Percentiles rank a stretch among this genome's conserved stretches.
Evolutionary conservation across 1,284 basidiomycete species (phyloP).

Genomic region (Testicularia cyperi): DNA sequence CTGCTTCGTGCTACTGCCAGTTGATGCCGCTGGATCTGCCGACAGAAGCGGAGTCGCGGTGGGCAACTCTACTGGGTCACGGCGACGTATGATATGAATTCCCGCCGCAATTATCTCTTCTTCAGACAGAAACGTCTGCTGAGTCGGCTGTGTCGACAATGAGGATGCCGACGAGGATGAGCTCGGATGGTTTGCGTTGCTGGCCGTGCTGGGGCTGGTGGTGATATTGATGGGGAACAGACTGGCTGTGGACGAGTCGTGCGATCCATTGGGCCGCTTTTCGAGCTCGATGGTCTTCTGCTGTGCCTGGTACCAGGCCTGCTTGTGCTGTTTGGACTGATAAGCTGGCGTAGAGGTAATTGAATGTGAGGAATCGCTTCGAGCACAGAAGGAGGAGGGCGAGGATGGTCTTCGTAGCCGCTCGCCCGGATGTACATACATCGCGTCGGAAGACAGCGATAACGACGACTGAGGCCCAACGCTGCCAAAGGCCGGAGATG

Average conservation of each 20-base stretch:
- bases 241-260: constrained; percentile 5
- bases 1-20: constrained; percentile 5
- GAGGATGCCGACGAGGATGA: too few relatives aligned
- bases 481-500: constrained; percentile 4
- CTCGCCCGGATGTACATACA: too few relatives aligned
- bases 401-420: too few relatives aligned
- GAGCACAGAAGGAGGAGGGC: too few relatives aligned
- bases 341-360: too few relatives aligned
- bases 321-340: constrained; percentile 25
- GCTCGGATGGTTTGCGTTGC: not conserved
- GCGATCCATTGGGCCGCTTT: constrained; percentile 4
- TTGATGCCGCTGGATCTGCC: not conserved
- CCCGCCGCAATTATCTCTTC: constrained; percentile 37
- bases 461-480: too few relatives aligned
- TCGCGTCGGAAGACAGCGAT: too few relatives aligned
- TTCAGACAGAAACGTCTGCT: constrained; percentile 26
- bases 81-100: constrained; percentile 32
- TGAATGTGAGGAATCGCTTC: too few relatives aligned
- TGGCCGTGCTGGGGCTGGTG: not conserved
- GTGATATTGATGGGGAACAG: constrained; percentile 28
- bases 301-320: constrained; percentile 42
- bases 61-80: not conserved
- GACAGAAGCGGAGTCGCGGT: not conserved
- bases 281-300: constrained; percentile 37
- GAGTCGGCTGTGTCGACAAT: constrained; percentile 7